Evolutionary conservation across 306 rosid species (phyloP), one percentile per base, ranked within the genome.

Genomic region (Quercus suber): DNA sequence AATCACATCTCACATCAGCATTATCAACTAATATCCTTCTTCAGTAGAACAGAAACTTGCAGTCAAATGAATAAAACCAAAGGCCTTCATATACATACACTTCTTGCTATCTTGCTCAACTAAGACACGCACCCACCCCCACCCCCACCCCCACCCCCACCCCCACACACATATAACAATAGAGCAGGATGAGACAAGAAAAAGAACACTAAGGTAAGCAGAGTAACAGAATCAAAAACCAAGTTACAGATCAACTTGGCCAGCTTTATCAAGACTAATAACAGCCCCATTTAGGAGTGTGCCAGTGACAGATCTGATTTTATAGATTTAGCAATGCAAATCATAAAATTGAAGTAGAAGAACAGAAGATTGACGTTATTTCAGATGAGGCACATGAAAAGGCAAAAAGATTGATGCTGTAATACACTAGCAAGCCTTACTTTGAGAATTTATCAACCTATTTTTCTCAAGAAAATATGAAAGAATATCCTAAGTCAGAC

Each of bases 371-470:
- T 21, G 65, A 59, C 0, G 33, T 0, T 21, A 23, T 59, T 23
- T 4, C 30, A 23, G 65, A 51, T 43, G 53, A 63, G 55, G 19
- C 58, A 78, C 23, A 52, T 4, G 79, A 71, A 79, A 83, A 71
- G 70, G 33, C 60, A 33, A 69, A 18, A 58, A 76, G 65, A 58
- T 64, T 52, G 35, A 75, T 14, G 55, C 28, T 20, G 61, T 69
- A 64, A 52, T 23, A 68, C 1, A 35, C 5, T 55, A 70, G 15
- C 4, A 69, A 59, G 25, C 68, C 15, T 17, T 23, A 63, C n/a
- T 69, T 49, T 69, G 58, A 69, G 52, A 59, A 37, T 19, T 35
- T 35, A 31, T 69, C 28, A 79, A 5, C 43, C 31, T 64, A 28
- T 31, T 64, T 59, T 43, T 55, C 65, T 12, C 43, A 21, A 7